A percentile compares a stretch with the other conserved stretches of the same genome.
Conservation (phyloP, 176 grass and related monocot species). For the Aegilops tauschii region DNA sequence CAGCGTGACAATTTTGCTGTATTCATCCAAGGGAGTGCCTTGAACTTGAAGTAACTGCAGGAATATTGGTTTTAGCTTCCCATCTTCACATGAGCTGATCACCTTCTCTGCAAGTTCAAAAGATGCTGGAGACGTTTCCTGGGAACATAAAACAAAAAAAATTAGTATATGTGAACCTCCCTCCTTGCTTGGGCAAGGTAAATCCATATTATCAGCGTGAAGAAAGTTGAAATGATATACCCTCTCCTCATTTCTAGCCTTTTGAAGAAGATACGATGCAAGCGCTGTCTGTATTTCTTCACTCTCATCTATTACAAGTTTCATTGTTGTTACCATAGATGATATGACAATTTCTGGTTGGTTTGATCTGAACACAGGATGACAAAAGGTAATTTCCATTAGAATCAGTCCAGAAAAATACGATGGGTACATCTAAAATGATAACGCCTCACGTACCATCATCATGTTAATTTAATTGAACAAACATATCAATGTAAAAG, state of each 20-base stretch:
- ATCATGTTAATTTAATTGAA: background rate
- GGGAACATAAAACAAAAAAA: slow-evolving; percentile 27
- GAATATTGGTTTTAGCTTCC: slow-evolving; percentile 72
- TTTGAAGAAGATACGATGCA: slow-evolving; percentile 59
- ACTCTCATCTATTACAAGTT: slow-evolving; percentile 82
- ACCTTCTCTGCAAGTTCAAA: slow-evolving; percentile 77
- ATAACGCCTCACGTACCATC: background rate
- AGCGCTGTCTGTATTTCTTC: slow-evolving; percentile 68
- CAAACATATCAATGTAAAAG: background rate
- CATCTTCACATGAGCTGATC: slow-evolving; percentile 54
- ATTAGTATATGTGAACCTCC: background rate
- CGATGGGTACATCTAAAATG: slow-evolving; percentile 4
- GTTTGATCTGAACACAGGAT: slow-evolving; percentile 41
- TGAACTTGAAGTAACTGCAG: slow-evolving; percentile 49
- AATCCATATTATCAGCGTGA: slow-evolving; percentile 1
- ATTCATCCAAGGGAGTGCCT: slow-evolving; percentile 47
- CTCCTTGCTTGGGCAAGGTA: background rate
- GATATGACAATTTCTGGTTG: slow-evolving; percentile 58
- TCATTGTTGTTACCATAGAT: slow-evolving; percentile 91
- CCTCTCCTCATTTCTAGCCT: slow-evolving; percentile 59
- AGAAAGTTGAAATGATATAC: slow-evolving; percentile 32
- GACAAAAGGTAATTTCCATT: background rate
- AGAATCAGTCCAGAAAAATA: background rate
- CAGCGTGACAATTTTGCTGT: slow-evolving; percentile 46
- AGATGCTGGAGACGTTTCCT: slow-evolving; percentile 64